Evolutionary conservation across 306 rosid species (phyloP), one percentile per base, ranked within the genome.

Genomic region (Dryas alaskensis): DNA sequence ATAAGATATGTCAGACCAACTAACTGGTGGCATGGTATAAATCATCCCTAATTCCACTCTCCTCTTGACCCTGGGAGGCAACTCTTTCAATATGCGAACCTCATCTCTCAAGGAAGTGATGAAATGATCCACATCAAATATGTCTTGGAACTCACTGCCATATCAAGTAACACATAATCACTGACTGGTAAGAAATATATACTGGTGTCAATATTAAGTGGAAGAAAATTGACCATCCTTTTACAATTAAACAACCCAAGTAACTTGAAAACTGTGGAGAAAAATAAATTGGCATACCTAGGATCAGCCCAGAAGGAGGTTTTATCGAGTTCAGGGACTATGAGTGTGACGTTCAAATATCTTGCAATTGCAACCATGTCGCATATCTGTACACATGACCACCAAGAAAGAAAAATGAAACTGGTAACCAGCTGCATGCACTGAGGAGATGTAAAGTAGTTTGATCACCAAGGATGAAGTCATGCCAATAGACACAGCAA

Each of bases 261-360:
- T 19, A 37, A 73, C 73, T 54, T 17, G 22, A 70, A 17, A 77
- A 43, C 46, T 27, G 60, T 19, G 8, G 42, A 52, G 45, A 67
- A 8, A 64, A 69, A 70, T 43, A 51, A 40, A 61, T n/a, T 43
- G 13, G 43, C 87, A 47, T 54, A 94, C 99, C 99, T 94, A 63
- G 97, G 96, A 78, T 94, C 99, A 66, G 97, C 97, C 99, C 99
- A 94, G 74, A 94, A 94, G 80, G 99, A 94, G 16, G 96, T 58
- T 75, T 92, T 94, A 78, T 94, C 99, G 43, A 94, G 73, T 53
- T 94, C 96, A 16, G 99, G 99, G 60, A 94, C 99, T 49, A 94
- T 83, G 48, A 94, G 96, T 4, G 99, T 94, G 73, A 94, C 97
- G 81, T 94, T 94, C 72, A 94, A 76, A 81, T 88, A 81, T 80